These are phyloP conservation scores for Cupressus sempervirens DNA, from an alignment of 75 land plant species.

Conservation along the genomic window DNA sequence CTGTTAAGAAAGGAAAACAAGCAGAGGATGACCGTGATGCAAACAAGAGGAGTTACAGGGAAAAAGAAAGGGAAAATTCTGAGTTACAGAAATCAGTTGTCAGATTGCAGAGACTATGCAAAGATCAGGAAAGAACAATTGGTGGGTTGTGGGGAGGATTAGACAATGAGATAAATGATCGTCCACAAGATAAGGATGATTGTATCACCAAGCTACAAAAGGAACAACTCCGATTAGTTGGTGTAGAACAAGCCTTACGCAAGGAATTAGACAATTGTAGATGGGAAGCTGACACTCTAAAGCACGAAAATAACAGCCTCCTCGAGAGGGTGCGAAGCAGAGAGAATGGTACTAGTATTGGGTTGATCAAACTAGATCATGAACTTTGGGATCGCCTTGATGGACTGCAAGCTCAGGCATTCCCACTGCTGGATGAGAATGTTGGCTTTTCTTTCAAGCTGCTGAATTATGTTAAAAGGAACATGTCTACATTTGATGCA, in stretches of 20 bases:
- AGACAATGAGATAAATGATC: constrained; percentile 18
- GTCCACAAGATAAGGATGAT: constrained; percentile 20
- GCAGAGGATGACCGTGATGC: constrained; percentile 46
- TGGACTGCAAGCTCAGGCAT: constrained; percentile 41
- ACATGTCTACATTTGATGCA: constrained; percentile 1
- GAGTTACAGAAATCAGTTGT: constrained; percentile 52
- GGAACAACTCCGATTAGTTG: constrained; percentile 42
- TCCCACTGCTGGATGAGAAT: constrained; percentile 47
- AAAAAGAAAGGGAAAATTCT: constrained; percentile 59
- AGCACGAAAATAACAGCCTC: constrained; percentile 28
- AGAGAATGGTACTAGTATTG: constrained; percentile 23
- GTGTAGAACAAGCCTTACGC: constrained; percentile 36
- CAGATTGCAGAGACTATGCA: constrained; percentile 59
- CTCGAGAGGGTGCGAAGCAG: constrained; percentile 31
- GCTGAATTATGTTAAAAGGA: constrained; percentile 22
- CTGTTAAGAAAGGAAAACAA: constrained; percentile 29
- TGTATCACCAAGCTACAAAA: constrained; percentile 34
- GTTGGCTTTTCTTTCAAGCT: constrained; percentile 35
- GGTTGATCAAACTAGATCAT: constrained; percentile 40
- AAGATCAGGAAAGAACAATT: constrained; percentile 88
- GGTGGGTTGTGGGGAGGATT: constrained; percentile 47
- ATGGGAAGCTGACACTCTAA: constrained; percentile 30
- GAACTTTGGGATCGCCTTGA: constrained; percentile 44
- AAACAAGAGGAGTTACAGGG: constrained; percentile 41
- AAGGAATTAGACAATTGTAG: constrained; percentile 47